phyloP scores from a whole-genome alignment of 371 early-diverging fungal species.

The Mucor circinelloides region DNA sequence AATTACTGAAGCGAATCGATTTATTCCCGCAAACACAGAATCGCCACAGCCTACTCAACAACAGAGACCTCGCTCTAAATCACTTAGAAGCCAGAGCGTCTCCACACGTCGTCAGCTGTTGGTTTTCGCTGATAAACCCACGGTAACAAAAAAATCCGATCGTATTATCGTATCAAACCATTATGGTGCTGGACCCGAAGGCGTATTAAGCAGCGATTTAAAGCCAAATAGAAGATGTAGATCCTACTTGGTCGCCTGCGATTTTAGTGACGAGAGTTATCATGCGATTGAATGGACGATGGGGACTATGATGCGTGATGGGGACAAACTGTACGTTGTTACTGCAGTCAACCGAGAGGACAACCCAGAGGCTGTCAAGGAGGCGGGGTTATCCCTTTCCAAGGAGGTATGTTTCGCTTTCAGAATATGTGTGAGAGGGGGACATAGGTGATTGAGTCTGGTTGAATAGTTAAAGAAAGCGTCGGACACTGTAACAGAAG shows the following conservation, averaged over 20 bases:
- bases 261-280: conserved; percentile 48
- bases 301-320: conserved; percentile 60
- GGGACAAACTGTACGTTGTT: conserved; percentile 55
- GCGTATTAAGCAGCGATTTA: conserved; percentile 2
- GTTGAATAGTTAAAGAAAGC: conserved; percentile 28
- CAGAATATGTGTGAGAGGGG: no score
- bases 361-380: conserved; percentile 33
- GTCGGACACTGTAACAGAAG: conserved; percentile 32
- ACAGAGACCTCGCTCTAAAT: neutral
- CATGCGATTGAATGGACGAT: conserved; percentile 60
- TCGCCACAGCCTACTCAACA: neutral
- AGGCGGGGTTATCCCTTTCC: conserved; percentile 27
- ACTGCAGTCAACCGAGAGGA: conserved; percentile 53
- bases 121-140: conserved; percentile 31
- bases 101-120: conserved; percentile 19
- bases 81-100: conserved; percentile 17
- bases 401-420: conserved; percentile 20
- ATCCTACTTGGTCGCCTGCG: conserved; percentile 44
- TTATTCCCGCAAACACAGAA: conserved; percentile 22
- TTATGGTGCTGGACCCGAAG: conserved; percentile 31
- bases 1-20: conserved; percentile 41
- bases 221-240: conserved; percentile 14
- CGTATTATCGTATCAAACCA: conserved; percentile 23
- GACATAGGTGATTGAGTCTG: neutral
- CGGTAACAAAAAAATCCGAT: conserved; percentile 14